Base-by-base conservation (phyloP, 2,329 filamentous ascomycete species). In the Arthroderma sp. region DNA sequence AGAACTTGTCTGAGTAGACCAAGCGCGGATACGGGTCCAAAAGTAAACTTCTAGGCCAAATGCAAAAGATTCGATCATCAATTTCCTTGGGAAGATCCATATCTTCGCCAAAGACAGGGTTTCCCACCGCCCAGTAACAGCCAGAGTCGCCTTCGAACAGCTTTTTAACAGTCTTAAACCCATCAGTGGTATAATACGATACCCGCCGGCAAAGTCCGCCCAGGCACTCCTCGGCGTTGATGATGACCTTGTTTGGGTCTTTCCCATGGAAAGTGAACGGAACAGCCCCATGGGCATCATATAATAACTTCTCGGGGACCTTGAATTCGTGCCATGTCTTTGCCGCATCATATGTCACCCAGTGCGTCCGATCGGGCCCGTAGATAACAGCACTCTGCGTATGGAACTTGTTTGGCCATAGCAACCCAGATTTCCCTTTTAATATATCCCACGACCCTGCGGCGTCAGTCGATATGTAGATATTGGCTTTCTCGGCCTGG, bases 51-150 rank as follows among this genome's bases (percentile, higher is more conserved):
- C 17, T n/a, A 25, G 41, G 25, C 28, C 55, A 49, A 55, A 96
- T 85, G 71, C 93, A 98, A 56, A 97, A 73, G 55, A 91, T 79
- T 56, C 90, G 82, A 63, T 85, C 77, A 55, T 81, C 76, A 66
- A 93, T 83, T 55, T 83, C 74, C 35, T 85, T 78, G 1, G 79
- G 73, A 56, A 84, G 73, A 60, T 85, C 85, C 69, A 69, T 49
- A 21, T 69, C 68, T 51, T 67, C 63, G 3, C 66, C 73, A 59
- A 98, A 96, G 43, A 83, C 72, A 4, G 81, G 78, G 11, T 87
- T 83, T 13, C 83, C 82, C 67, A 88, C 88, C 55, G 93, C 91
- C 89, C 91, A 98, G 70, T 85, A 82, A 70, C 93, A 98, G 60
- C 86, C 85, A 53, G 82, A 77, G 1, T 87, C 87, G 63, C 84